Evolutionary conservation across 164 flowering plant genomes (phyloP).

Genomic region (Stephania cephalantha): DNA sequence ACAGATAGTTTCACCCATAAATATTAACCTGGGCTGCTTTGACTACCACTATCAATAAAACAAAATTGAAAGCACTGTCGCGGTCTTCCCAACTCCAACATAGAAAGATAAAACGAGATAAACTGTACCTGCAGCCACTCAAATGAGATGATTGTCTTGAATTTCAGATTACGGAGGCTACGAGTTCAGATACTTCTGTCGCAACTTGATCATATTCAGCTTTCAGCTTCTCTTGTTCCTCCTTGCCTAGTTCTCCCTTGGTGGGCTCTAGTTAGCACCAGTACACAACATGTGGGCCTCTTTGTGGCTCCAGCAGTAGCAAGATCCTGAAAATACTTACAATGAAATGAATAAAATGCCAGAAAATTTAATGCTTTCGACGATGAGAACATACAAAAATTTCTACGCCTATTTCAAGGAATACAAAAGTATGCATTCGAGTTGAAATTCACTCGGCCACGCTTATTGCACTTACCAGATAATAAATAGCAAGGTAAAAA

Average conservation of each 20-base stretch:
- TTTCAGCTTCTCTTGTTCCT: slow-evolving; percentile 64
- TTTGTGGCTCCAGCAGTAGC: slow-evolving; percentile 90
- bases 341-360: not conserved
- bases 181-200: slow-evolving; percentile 51
- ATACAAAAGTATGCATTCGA: not conserved
- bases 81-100: not conserved
- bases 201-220: slow-evolving; percentile 60
- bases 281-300: slow-evolving; percentile 92
- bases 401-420: not conserved
- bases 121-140: not conserved
- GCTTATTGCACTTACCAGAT: not conserved
- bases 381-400: not conserved
- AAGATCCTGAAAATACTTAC: slow-evolving; percentile 57
- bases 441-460: not conserved
- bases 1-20: not conserved
- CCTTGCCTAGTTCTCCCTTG: slow-evolving; percentile 65
- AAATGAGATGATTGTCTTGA: not conserved
- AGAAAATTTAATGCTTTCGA: not conserved
- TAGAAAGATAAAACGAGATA: not conserved
- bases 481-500: not conserved
- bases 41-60: not conserved
- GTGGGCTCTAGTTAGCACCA: slow-evolving; percentile 75
- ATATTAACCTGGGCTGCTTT: not conserved
- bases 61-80: not conserved
- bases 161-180: slow-evolving; percentile 49